Evolutionary conservation across 192 early-diverging fungal species (phyloP), one percentile per base, ranked within the genome.

Genomic region (Backusella circina): DNA sequence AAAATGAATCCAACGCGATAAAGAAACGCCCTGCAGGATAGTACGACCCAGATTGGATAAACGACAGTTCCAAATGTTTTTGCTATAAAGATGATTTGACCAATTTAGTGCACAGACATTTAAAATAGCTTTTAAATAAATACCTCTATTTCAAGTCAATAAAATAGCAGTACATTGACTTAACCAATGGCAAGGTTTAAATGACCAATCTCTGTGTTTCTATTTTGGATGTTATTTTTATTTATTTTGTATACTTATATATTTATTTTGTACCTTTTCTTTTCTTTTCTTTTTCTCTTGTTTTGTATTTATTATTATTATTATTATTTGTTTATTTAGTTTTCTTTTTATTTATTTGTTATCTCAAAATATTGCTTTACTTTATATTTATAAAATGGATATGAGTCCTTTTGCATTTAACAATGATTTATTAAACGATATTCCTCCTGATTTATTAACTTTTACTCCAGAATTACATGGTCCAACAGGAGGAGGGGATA

Each of bases 101-200:
- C 54, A 61, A 26, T 61, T 61, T 61, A 61, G 54, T 61, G 54
- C 54, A 61, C 54, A 61, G 54, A 61, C 54, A 28, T 61, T 51
- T 61, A 28, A 61, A 61, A 28, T 28, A 61, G 12, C 44, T n/a
- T 16, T 47, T 47, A 47, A 7, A 47, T 15, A 47, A 47, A 47
- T 47, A 47, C 44, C n/a, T 47, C 18, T 6, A n/a, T 47, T 47
- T 47, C 44, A n/a, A 47, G 44, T 47, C 18, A 47, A 5, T 21
- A 18, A 47, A n/a, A 47, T 47, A 47, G 0, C 15, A 47, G 1
- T 47, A 47, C 16, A 28, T 12, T 61, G 1, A 28, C 26, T 54
- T 21, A 57, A 26, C 51, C 51, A 57, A 57, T 57, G 51, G 26
- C 51, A 28, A n/a, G 0, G 13, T 26, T 61, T 4, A 23, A 3